Conservation (phyloP, 2,329 filamentous ascomycete species). For the Penicillium sp. region DNA sequence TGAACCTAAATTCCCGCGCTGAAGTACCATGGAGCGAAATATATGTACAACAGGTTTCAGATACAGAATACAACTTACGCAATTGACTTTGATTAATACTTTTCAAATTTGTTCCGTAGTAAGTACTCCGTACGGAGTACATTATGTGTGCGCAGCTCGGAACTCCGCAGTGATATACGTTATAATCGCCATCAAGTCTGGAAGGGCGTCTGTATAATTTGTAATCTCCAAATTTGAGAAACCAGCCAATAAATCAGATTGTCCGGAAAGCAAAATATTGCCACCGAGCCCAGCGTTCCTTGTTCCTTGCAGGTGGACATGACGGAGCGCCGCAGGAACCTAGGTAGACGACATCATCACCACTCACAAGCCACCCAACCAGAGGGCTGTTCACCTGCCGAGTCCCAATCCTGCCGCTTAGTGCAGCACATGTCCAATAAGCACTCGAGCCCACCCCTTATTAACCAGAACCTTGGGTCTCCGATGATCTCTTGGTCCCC, state of each 20-base stretch:
- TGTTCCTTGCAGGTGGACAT: slow-evolving; percentile 24
- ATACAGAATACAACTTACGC: too few relatives aligned
- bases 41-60: too few relatives aligned
- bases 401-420: slow-evolving; percentile 21
- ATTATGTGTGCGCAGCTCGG: too few relatives aligned
- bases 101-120: too few relatives aligned
- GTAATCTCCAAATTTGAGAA: background rate
- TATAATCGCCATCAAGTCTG: too few relatives aligned
- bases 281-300: slow-evolving; percentile 12
- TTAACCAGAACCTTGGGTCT: slow-evolving; percentile 16
- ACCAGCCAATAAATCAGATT: background rate
- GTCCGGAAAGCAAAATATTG: slow-evolving; percentile 6
- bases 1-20: too few relatives aligned
- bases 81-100: too few relatives aligned
- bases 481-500: slow-evolving; percentile 13
- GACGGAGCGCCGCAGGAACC: slow-evolving; percentile 14
- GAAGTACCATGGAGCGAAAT: too few relatives aligned
- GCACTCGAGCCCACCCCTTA: background rate
- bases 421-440: slow-evolving; percentile 18
- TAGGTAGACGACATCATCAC: slow-evolving; percentile 14
- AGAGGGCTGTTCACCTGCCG: slow-evolving; percentile 17
- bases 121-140: background rate
- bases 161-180: too few relatives aligned
- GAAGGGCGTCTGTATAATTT: too few relatives aligned
- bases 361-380: slow-evolving; percentile 15